Conservation (phyloP, 1,284 basidiomycete genomes). For the Rhodotorula sp. region DNA sequence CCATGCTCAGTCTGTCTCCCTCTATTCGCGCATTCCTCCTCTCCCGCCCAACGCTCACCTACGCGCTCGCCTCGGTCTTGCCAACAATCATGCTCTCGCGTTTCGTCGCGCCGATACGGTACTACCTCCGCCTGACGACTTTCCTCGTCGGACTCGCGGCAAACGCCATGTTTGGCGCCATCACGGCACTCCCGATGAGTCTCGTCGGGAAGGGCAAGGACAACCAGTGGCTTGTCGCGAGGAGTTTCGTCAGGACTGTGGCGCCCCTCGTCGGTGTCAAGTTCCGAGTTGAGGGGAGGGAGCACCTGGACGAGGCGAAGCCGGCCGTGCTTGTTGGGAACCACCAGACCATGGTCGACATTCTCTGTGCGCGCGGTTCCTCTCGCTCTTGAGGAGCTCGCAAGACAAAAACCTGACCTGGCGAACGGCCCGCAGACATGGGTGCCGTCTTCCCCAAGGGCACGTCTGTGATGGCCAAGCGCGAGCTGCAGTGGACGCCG, state of each 20-base stretch:
- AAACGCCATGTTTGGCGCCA: conserved; percentile 71
- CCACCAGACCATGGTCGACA: conserved; percentile 88
- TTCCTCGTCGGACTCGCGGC: conserved; percentile 48
- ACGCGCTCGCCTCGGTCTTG: not conserved
- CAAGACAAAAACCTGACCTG: not conserved
- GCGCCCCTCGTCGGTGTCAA: conserved; percentile 66
- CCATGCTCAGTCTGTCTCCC: no score
- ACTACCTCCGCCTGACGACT: conserved; percentile 34
- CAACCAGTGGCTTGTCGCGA: conserved; percentile 80
- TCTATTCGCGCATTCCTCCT: no score
- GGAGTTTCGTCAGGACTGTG: conserved; percentile 75
- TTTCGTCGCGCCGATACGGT: conserved; percentile 29
- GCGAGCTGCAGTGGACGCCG: conserved; percentile 81
- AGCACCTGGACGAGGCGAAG: conserved; percentile 62
- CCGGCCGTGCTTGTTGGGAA: conserved; percentile 81
- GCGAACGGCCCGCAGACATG: conserved; percentile 53
- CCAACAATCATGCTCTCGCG: conserved; percentile 26
- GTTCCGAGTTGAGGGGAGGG: conserved; percentile 80
- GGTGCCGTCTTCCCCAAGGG: conserved; percentile 82
- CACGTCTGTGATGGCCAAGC: conserved; percentile 90
- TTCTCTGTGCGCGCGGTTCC: conserved; percentile 56
- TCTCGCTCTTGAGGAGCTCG: not conserved
- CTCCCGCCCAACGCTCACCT: not conserved
- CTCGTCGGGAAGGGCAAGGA: conserved; percentile 70
- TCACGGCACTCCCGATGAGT: conserved; percentile 69